Conservation (phyloP, 129 eudicot genomes). For the Flaveria linearis region DNA sequence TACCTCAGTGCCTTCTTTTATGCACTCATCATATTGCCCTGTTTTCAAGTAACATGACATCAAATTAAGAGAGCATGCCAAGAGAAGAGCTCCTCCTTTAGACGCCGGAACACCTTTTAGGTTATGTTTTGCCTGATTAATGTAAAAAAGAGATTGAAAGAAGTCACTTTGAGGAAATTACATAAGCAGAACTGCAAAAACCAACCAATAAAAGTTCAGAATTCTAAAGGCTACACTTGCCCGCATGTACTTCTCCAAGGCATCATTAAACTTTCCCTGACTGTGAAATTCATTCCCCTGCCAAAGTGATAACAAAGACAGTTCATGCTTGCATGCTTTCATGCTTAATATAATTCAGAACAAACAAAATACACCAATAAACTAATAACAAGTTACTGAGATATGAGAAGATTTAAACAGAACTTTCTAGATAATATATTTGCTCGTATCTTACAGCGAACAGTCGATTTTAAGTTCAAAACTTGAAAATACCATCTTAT, state of each 20-base stretch:
- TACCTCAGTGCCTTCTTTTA: constrained; percentile 95
- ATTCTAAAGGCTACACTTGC: constrained; percentile 47
- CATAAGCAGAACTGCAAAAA: constrained; percentile 21
- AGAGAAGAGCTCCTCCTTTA: constrained; percentile 60
- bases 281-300: constrained; percentile 95
- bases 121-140: constrained; percentile 76
- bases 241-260: constrained; percentile 76
- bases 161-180: constrained; percentile 11
- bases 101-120: constrained; percentile 70
- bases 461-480: constrained; percentile 9
- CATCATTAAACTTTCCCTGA: constrained; percentile 71
- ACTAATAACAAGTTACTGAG: not conserved
- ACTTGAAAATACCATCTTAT: not conserved
- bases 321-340: constrained; percentile 13
- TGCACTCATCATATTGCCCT: constrained; percentile 75
- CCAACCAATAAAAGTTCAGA: not conserved
- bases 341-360: not conserved
- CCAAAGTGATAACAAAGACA: constrained; percentile 28
- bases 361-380: not conserved
- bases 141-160: not conserved
- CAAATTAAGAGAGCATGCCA: constrained; percentile 88
- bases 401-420: not conserved
- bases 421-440: constrained; percentile 1
- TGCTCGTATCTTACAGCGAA: constrained; percentile 1
- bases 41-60: constrained; percentile 98